Evolutionary conservation across 208 protist species (phyloP).

Genomic region (Acanthamoeba lenticulata): DNA sequence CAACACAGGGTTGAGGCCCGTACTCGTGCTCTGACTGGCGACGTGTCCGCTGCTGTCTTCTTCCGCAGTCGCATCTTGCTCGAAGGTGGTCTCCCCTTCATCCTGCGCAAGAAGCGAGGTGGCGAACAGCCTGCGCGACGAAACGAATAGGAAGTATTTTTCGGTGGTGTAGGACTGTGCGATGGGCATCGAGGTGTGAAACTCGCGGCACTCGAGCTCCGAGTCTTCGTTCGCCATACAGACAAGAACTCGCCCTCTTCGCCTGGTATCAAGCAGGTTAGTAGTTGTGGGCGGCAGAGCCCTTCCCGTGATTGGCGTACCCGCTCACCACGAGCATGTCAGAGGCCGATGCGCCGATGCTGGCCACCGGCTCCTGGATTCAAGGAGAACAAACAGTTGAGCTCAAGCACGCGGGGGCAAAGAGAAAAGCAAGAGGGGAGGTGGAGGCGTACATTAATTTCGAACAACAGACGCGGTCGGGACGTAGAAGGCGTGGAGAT

Average conservation of each 20-base stretch:
- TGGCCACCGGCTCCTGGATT: neutral
- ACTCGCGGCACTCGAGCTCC: neutral
- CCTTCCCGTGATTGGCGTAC: neutral
- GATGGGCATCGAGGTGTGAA: constrained; percentile 21
- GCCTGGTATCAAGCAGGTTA: neutral
- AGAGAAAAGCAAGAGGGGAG: neutral
- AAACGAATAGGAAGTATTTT: constrained; percentile 1
- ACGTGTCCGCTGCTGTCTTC: neutral
- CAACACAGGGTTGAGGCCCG: neutral
- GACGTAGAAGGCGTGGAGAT: neutral
- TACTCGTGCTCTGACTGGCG: neutral
- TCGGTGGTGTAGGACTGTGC: neutral
- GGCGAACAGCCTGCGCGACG: neutral
- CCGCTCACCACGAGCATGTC: constrained; percentile 6
- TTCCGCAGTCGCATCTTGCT: neutral
- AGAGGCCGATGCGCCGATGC: neutral
- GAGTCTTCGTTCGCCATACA: neutral
- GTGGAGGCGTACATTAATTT: neutral
- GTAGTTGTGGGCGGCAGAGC: neutral
- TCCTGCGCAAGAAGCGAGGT: neutral
- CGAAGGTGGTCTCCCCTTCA: neutral
- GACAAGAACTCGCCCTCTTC: neutral
- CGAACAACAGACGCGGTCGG: neutral
- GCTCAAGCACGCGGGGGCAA: no score
- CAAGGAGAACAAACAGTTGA: neutral